Percentiles rank a stretch among this genome's conserved stretches.
Evolutionary conservation across 2,329 filamentous ascomycete genomes (phyloP).

Genomic region (Penicillium sp.): DNA sequence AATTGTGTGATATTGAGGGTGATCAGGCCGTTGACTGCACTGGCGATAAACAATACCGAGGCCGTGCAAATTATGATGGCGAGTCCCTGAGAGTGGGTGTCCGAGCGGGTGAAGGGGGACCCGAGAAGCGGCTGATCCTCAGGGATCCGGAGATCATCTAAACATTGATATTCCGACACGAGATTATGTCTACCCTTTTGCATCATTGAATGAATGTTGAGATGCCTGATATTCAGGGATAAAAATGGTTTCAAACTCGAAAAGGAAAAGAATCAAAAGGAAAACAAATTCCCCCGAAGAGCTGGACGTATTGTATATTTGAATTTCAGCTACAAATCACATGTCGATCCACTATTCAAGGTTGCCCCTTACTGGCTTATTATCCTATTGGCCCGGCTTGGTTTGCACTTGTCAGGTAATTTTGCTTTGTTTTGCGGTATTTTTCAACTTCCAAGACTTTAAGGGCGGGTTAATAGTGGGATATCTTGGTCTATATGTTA

Average conservation of each 20-base stretch:
- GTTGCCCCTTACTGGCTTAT: too few relatives aligned
- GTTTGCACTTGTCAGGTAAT: too few relatives aligned
- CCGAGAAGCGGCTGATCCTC: slow-evolving; percentile 10
- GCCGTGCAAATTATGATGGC: slow-evolving; percentile 2
- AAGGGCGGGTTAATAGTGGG: too few relatives aligned
- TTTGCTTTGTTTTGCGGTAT: too few relatives aligned
- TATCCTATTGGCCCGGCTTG: too few relatives aligned
- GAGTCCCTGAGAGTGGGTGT: neutral
- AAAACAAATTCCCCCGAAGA: neutral
- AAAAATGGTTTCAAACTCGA: neutral
- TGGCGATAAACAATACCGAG: neutral
- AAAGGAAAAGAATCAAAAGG: neutral
- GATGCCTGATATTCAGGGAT: neutral
- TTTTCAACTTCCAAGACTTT: too few relatives aligned
- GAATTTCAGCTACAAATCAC: too few relatives aligned
- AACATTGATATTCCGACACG: neutral
- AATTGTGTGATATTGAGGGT: neutral
- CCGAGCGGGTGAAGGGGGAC: neutral
- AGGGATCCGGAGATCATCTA: neutral
- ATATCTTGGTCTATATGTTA: too few relatives aligned
- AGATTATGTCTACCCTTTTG: neutral
- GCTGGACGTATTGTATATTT: neutral
- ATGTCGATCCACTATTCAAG: too few relatives aligned
- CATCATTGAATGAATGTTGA: neutral
- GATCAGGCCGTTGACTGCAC: neutral